Evolutionary conservation across 805 yeast genomes (phyloP).

Genomic region (Yamadazyma kitorensis): DNA sequence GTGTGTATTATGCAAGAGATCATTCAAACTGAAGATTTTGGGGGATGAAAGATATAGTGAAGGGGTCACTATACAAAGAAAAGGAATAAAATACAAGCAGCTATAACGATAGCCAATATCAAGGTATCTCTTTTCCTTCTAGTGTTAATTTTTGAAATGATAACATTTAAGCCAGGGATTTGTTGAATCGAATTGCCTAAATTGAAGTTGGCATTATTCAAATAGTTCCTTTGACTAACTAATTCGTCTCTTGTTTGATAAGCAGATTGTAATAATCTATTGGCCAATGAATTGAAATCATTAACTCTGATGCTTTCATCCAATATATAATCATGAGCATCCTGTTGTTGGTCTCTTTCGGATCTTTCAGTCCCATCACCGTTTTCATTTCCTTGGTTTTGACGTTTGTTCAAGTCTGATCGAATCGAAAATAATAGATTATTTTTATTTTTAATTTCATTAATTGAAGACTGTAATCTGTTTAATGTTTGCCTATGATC

Average conservation of each 20-base stretch:
- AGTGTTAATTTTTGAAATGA: conserved; percentile 79
- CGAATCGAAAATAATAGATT: conserved; percentile 76
- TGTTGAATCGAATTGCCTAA: conserved; percentile 59
- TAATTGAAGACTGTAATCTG: conserved; percentile 55
- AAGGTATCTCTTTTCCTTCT: conserved; percentile 85
- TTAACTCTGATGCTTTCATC: conserved; percentile 76
- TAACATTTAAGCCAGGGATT: conserved; percentile 79
- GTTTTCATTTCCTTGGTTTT: conserved; percentile 19
- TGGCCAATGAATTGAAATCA: conserved; percentile 71
- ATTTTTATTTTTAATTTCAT: conserved; percentile 72
- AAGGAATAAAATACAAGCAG: conserved; percentile 67
- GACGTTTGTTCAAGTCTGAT: conserved; percentile 71
- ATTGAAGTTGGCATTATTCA: conserved; percentile 62
- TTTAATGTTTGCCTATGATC: conserved; percentile 67
- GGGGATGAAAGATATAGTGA: too few relatives aligned
- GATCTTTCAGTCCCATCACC: too few relatives aligned
- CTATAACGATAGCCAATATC: conserved; percentile 72
- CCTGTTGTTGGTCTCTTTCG: conserved; percentile 14
- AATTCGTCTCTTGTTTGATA: conserved; percentile 87
- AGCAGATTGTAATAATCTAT: conserved; percentile 78
- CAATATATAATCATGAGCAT: conserved; percentile 70
- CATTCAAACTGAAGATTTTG: too few relatives aligned
- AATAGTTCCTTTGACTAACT: conserved; percentile 60
- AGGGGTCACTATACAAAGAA: conserved; percentile 43
- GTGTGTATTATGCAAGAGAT: too few relatives aligned